Evolutionary conservation across 78 protist species (phyloP).

Genomic region (Reticulomyxa filosa): DNA sequence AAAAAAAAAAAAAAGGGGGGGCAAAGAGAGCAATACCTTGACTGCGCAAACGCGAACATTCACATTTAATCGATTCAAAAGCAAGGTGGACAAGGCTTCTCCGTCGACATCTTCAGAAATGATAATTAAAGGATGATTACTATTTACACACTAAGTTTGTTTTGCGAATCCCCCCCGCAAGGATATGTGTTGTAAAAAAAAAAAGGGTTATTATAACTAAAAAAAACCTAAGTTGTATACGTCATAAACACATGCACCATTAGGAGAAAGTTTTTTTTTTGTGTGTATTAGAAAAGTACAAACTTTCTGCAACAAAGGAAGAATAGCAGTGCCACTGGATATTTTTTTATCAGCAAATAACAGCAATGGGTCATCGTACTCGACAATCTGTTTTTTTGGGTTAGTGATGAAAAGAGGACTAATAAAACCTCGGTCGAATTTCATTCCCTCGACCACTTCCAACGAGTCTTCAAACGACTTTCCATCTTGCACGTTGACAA

Average conservation of each 20-base stretch:
- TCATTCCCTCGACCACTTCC: conserved; percentile 77
- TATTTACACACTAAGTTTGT: too few species aligned
- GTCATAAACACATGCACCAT: too few species aligned
- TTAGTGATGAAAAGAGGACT: conserved; percentile 87
- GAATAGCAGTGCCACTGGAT: conserved; percentile 36
- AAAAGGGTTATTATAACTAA: neutral
- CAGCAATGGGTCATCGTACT: conserved; percentile 58
- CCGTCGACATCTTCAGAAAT: conserved; percentile 86
- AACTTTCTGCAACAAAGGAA: conserved; percentile 61
- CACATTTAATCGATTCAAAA: too few species aligned
- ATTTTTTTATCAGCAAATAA: conserved; percentile 56
- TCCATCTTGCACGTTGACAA: conserved; percentile 94
- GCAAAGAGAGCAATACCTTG: too few species aligned
- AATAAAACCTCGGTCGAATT: conserved; percentile 87
- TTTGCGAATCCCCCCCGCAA: neutral
- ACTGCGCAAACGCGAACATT: too few species aligned
- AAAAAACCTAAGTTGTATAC: neutral
- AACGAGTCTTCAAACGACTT: conserved; percentile 78
- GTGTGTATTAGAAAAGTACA: too few species aligned
- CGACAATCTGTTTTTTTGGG: conserved; percentile 51
- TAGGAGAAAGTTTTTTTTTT: too few species aligned
- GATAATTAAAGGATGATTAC: conserved; percentile 55
- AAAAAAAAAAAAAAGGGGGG: too few species aligned
- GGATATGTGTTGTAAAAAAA: neutral
- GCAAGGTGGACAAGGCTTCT: conserved; percentile 31